Conservation (phyloP, 2,329 filamentous ascomycete genomes). For the Colletotrichum eleusines region DNA sequence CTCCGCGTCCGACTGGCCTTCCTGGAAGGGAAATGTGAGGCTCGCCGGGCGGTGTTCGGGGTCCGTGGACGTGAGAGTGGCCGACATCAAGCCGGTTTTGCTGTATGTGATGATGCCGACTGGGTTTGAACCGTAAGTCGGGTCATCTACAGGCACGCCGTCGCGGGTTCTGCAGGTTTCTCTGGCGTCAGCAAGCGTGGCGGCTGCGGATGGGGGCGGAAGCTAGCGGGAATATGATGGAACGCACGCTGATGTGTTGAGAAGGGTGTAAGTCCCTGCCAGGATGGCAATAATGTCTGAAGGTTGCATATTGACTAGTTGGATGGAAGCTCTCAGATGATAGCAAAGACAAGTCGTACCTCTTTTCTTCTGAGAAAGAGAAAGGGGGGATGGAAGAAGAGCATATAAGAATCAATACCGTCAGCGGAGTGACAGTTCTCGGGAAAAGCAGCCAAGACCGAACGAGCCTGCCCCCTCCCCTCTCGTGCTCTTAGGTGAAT, state of each 20-base stretch:
- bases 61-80: constrained; percentile 47
- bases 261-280: constrained; percentile 39
- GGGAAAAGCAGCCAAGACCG: background rate
- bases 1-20: constrained; percentile 45
- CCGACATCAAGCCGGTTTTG: constrained; percentile 45
- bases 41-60: constrained; percentile 44
- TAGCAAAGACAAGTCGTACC: background rate
- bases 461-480: background rate
- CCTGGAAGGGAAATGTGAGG: constrained; percentile 44
- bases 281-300: constrained; percentile 33
- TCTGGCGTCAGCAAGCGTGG: background rate
- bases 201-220: background rate
- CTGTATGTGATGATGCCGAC: constrained; percentile 47
- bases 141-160: constrained; percentile 40
- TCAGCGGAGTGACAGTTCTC: too few species aligned
- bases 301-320: constrained; percentile 26
- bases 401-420: background rate
- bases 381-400: background rate
- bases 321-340: too few species aligned
- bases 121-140: constrained; percentile 40
- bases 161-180: constrained; percentile 26
- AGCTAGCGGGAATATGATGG: background rate
- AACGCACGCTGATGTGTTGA: constrained; percentile 39
- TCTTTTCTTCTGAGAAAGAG: background rate
- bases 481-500: background rate